Base-by-base conservation (phyloP, 768 basidiomycete species). In the Naematelia encephala region DNA sequence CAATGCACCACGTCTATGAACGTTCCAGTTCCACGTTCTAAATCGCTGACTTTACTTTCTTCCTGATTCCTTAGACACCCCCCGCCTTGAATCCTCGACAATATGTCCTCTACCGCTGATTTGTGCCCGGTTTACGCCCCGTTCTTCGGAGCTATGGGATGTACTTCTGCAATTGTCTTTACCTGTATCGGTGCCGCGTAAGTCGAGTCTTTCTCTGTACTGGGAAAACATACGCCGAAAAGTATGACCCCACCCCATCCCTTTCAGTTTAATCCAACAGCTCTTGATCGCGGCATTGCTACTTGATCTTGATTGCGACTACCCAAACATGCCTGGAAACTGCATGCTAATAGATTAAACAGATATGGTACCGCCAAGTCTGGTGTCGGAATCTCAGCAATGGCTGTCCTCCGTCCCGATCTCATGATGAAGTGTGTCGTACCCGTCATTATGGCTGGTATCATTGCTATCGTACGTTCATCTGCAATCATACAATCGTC, bases 401-500 rank as follows among this genome's bases (percentile, higher is more conserved):
- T 96, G 96, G 91, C 93, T 56, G 90, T 94, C 68, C 86, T 96
- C 59, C 86, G 92, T 63, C 94, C 93, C 52, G 93, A 94, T 82
- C 82, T 77, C 56, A 93, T 97, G 90, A 94, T 98, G 89, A 91
- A 87, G 82, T 93, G 89, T 84, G 87, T 89, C 65, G 86, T 98
- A 53, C 93, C 93, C 47, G 92, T 97, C 78, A 88, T 99, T 80
- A 97, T 98, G 94, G 94, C 94, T 83, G 94, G 94, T 91, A 98
- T 98, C 82, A 96, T 98, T 81, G 94, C 90, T 78, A 77, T 77
- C 61, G 94, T 98, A 68, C 66, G 91, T 86, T 21, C n/a, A n/a
- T n/a, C 13, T 22, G 19, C 19, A 26, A 29, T 43, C 54, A 25
- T 48, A 45, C n/a, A 1, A 5, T 13, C 28, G 21, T 11, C 26